Base-by-base conservation (phyloP, 352 stramenopile species). In the Pilasporangium apinafurcum region DNA sequence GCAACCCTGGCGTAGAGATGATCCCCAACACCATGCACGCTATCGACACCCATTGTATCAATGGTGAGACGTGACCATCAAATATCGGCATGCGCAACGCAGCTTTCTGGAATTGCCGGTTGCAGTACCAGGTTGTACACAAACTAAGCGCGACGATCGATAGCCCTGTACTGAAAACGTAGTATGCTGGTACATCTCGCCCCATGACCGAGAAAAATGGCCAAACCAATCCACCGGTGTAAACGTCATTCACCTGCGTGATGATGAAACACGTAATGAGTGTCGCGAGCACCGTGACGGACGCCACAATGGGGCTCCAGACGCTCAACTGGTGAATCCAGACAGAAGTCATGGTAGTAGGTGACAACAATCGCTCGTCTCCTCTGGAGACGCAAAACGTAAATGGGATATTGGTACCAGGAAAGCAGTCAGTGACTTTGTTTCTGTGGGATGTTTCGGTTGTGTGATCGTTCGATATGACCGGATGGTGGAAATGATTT, bases 141-240 rank as follows among this genome's bases (percentile, higher is more conserved):
- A 84, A 56, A 38, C 73, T 33, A 30, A 79, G 16, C 2, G 68
- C 64, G 16, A 51, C 62, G 21, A 77, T 22, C 26, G 67, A 68
- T 42, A 86, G 65, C 3, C 74, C 74, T 20, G 60, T 57, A 27
- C 43, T 55, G 48, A 86, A 84, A 12, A 86, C 53, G 34, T 86
- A 84, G 58, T 83, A 81, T 6, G 62, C 68, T 8, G 73, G 73
- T 9, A 59, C 52, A 34, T 83, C 73, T 44, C 73, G 69, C 25
- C 73, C 69, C 53, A 83, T 65, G 51, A 83, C 73, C 30, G 73
- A 86, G 56, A 86, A 82, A 56, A 75, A 86, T 9, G 73, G 68
- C 72, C 72, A 85, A 10, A 56, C 47, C 46, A 86, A 65, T 0
- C 67, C 67, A 30, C 73, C 67, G 1, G 56, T 65, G 56, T 82